phyloP scores from a whole-genome alignment of 257 asterid species.

The Solanum virginianum region DNA sequence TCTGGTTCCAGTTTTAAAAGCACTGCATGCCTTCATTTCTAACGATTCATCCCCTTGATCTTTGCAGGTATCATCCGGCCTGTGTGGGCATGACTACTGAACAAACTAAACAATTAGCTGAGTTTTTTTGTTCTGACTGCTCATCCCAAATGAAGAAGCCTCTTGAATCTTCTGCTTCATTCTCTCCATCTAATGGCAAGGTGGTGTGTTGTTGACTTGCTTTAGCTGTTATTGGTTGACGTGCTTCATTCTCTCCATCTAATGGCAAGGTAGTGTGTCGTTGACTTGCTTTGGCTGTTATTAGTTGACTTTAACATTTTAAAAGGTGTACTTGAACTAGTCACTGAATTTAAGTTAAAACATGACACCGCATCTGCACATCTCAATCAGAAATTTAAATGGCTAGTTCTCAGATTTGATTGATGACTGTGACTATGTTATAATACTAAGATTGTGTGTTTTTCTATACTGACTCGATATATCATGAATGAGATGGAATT shows the following conservation, averaged over 20 bases:
- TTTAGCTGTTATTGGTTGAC: neutral
- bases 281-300: neutral
- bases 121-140: conserved; percentile 46
- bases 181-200: conserved; percentile 15
- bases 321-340: neutral
- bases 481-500: neutral
- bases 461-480: neutral
- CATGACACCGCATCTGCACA: neutral
- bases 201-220: conserved; percentile 5
- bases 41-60: neutral
- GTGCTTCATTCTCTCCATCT: neutral
- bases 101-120: conserved; percentile 31
- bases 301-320: neutral
- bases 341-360: neutral
- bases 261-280: conserved; percentile 23
- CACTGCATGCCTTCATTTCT: neutral
- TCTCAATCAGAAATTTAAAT: neutral
- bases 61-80: conserved; percentile 62
- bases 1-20: neutral
- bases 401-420: neutral
- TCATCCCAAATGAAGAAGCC: conserved; percentile 21
- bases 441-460: neutral
- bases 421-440: neutral
- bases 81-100: conserved; percentile 46
- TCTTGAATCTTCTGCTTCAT: neutral